Conservation (phyloP, 805 yeast species). For the Wickerhamiella dianesei region DNA sequence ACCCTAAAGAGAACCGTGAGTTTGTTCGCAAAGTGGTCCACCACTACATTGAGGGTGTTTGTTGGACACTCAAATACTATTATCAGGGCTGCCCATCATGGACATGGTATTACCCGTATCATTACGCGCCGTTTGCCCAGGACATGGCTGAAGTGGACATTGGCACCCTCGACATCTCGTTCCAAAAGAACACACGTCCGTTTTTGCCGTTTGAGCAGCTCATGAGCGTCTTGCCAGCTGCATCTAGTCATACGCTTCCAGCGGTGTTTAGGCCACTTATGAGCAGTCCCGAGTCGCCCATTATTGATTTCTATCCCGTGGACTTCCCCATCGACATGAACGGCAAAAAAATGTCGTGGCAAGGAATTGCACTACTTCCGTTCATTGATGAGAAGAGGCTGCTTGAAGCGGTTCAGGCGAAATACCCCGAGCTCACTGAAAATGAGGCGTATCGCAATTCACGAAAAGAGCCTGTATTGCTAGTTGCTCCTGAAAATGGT, state of each 20-base stretch:
- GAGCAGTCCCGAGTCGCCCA: slow-evolving; percentile 84
- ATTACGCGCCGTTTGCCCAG: slow-evolving; percentile 93
- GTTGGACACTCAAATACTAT: slow-evolving; percentile 92
- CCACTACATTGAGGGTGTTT: slow-evolving; percentile 80
- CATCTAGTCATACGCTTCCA: slow-evolving; percentile 75
- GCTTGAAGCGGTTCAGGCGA: slow-evolving; percentile 55
- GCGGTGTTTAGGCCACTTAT: slow-evolving; percentile 61
- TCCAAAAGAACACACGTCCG: slow-evolving; percentile 52
- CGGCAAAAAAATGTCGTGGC: slow-evolving; percentile 96
- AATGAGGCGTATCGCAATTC: slow-evolving; percentile 67
- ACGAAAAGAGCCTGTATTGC: slow-evolving; percentile 53
- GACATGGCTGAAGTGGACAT: slow-evolving; percentile 50
- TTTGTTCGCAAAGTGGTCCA: slow-evolving; percentile 47
- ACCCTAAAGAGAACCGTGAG: slow-evolving; percentile 36
- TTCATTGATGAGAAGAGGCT: slow-evolving; percentile 79
- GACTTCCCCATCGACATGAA: slow-evolving; percentile 84
- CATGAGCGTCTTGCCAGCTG: slow-evolving; percentile 94
- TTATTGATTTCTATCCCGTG: slow-evolving; percentile 78
- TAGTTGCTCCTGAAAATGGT: slow-evolving; percentile 51
- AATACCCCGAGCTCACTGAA: slow-evolving; percentile 45
- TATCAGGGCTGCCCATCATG: slow-evolving; percentile 98
- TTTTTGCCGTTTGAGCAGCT: slow-evolving; percentile 89
- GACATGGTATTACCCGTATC: slow-evolving; percentile 96
- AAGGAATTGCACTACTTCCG: slow-evolving; percentile 83
- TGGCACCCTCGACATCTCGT: slow-evolving; percentile 38